These are phyloP conservation scores for Trametes meyenii DNA, from an alignment of 768 basidiomycete species.

Conservation along the genomic window DNA sequence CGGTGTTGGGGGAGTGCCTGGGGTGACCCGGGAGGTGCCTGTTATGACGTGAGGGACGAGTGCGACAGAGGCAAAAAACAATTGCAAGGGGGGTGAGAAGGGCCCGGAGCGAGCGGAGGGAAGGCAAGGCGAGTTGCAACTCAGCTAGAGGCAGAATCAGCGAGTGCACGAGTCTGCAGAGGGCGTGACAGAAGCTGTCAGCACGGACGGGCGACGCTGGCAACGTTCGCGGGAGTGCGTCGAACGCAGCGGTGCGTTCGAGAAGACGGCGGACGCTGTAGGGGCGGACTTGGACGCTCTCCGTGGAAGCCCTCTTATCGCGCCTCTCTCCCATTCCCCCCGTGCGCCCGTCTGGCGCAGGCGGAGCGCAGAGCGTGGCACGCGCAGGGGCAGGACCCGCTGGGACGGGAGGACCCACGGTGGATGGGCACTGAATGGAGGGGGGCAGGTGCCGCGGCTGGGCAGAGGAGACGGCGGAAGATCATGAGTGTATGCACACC, in stretches of 20 bases:
- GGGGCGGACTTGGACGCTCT: background rate
- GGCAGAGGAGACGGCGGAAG: background rate
- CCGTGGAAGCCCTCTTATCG: too few species aligned
- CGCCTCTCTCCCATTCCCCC: too few species aligned
- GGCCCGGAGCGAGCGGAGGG: background rate
- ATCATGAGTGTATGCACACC: background rate
- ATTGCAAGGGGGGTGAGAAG: background rate
- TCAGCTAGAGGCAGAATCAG: background rate
- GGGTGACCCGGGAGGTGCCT: too few species aligned
- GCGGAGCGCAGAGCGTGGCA: background rate
- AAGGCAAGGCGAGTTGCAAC: constrained; percentile 5
- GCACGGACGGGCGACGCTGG: background rate
- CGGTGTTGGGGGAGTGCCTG: too few species aligned
- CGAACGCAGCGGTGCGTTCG: background rate
- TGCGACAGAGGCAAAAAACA: background rate
- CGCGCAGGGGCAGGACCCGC: background rate
- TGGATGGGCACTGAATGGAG: background rate
- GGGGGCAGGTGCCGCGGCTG: too few species aligned
- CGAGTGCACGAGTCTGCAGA: too few species aligned
- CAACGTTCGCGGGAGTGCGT: constrained; percentile 23
- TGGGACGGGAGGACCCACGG: background rate
- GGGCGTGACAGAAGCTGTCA: constrained; percentile 19
- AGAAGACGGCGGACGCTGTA: constrained; percentile 1
- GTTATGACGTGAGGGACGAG: too few species aligned
- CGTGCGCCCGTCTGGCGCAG: background rate